Conservation (phyloP, 2,329 filamentous ascomycete species). For the Xylaria sp. region DNA sequence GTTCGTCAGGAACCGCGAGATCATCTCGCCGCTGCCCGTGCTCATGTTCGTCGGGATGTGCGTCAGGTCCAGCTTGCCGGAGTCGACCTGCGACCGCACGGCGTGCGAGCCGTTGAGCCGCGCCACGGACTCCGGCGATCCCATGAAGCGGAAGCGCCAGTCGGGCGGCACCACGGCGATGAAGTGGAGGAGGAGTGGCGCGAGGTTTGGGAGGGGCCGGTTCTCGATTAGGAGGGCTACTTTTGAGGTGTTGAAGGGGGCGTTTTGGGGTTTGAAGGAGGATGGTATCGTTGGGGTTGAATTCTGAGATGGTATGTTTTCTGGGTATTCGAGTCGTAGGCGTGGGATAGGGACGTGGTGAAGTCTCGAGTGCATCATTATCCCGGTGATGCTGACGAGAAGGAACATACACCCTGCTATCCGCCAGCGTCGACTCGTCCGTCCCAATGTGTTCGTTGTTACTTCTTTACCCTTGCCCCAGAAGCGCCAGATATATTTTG, state of each 20-base stretch:
- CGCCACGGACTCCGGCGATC: conserved; percentile 58
- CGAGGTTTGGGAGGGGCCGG: conserved; percentile 60
- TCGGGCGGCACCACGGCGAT: conserved; percentile 66
- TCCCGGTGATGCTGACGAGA: conserved; percentile 28
- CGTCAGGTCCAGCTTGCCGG: conserved; percentile 62
- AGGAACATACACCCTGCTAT: conserved; percentile 42
- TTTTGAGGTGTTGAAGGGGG: conserved; percentile 61
- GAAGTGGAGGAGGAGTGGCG: conserved; percentile 66
- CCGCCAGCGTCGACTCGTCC: conserved; percentile 52
- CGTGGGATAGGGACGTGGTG: conserved; percentile 33
- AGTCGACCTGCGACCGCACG: conserved; percentile 56
- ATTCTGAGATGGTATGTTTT: conserved; percentile 10
- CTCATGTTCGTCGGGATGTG: conserved; percentile 64
- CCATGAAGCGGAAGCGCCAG: conserved; percentile 69
- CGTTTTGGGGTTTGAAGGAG: conserved; percentile 22
- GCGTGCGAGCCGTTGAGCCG: conserved; percentile 58
- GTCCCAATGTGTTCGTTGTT: conserved; percentile 47
- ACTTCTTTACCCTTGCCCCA: conserved; percentile 24
- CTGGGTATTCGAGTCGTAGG: conserved; percentile 50
- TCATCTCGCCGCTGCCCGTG: conserved; percentile 62
- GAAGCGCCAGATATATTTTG: conserved; percentile 13
- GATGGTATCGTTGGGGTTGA: conserved; percentile 7
- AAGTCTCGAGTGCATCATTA: conserved; percentile 46
- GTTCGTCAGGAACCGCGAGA: conserved; percentile 63
- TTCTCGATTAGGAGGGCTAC: conserved; percentile 67